phyloP scores from a whole-genome alignment of 768 basidiomycete species.

The Neoboletus magnificus region DNA sequence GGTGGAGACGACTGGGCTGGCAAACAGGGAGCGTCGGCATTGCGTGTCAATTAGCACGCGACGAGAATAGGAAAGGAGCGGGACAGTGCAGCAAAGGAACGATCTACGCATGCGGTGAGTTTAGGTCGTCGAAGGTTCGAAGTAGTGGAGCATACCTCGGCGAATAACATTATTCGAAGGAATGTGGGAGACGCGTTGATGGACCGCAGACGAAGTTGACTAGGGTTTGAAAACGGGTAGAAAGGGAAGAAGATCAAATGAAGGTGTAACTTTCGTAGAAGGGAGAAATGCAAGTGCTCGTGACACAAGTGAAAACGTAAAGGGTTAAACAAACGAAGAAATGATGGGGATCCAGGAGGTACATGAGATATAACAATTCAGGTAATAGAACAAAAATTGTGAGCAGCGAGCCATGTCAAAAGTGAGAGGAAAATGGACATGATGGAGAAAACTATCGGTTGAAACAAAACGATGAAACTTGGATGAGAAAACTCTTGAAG shows the following conservation, averaged over 20 bases:
- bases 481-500: neutral
- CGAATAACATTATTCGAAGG: slow-evolving; percentile 12
- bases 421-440: neutral
- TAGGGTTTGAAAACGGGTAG: neutral
- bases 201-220: neutral
- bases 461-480: neutral
- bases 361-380: neutral
- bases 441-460: neutral
- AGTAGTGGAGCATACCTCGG: slow-evolving; percentile 12
- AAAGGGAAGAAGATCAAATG: neutral
- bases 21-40: slow-evolving; percentile 2
- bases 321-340: slow-evolving; percentile 6
- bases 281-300: neutral
- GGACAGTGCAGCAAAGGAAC: neutral
- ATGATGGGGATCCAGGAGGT: neutral
- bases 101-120: slow-evolving; percentile 1
- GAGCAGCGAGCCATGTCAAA: neutral
- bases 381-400: slow-evolving; percentile 1
- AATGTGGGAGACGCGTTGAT: slow-evolving; percentile 1
- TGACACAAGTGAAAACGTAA: neutral
- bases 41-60: neutral
- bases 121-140: neutral
- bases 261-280: neutral
- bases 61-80: slow-evolving; percentile 5
- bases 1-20: neutral